These are phyloP conservation scores for Juglanconis sp. DNA, from an alignment of 2,329 filamentous ascomycete species.

Conservation along the genomic window DNA sequence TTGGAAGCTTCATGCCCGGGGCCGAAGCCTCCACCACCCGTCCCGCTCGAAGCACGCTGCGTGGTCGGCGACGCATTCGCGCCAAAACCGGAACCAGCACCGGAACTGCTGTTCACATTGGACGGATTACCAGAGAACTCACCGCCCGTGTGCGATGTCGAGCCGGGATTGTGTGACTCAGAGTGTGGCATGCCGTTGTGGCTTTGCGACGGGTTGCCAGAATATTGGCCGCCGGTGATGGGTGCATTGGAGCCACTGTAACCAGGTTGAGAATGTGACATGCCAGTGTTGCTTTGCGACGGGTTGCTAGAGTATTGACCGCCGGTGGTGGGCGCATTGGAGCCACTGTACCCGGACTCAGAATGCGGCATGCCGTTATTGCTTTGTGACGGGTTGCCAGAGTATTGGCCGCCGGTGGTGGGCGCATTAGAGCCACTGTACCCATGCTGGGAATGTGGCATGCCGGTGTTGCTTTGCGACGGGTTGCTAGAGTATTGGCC, in stretches of 20 bases:
- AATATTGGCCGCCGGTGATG: neutral
- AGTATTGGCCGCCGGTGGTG: neutral
- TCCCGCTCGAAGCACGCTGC: neutral
- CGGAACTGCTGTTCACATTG: neutral
- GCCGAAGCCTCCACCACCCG: constrained; percentile 18
- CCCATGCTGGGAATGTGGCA: too few species aligned
- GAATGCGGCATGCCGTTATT: constrained; percentile 4
- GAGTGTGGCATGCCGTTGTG: neutral
- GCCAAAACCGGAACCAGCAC: neutral
- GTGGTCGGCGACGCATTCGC: neutral
- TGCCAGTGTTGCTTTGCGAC: neutral
- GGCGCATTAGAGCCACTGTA: neutral
- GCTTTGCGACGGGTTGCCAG: neutral
- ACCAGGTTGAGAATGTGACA: constrained; percentile 14
- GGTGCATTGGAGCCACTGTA: neutral
- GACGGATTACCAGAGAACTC: neutral
- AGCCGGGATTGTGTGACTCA: too few species aligned
- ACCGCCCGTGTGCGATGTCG: neutral
- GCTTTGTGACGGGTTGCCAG: too few species aligned
- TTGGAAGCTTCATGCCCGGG: constrained; percentile 22
- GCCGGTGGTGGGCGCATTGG: neutral
- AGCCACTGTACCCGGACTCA: neutral
- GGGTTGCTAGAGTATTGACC: neutral
- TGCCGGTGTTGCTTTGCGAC: too few species aligned
- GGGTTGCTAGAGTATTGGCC: neutral